Evolutionary conservation across 768 basidiomycete species (phyloP), one percentile per base, ranked within the genome.

Genomic region (Lentinus brumalis): DNA sequence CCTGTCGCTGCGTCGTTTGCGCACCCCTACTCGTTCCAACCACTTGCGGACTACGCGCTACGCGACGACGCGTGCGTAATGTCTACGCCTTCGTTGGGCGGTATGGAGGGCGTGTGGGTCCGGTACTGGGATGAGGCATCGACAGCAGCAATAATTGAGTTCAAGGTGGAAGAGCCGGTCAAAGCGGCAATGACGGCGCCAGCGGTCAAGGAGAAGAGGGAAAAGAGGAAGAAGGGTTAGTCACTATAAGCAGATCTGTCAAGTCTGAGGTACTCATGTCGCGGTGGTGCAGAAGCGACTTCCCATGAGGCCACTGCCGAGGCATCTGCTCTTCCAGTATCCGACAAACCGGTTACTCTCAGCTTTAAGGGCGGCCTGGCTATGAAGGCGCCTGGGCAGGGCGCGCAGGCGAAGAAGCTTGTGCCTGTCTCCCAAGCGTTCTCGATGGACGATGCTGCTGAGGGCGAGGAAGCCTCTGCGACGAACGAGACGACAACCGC

Each of bases 1-100:
- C 91, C 94, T 1, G 91, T 95, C 11, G 95, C 95, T 10, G 88
- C 90, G 8, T 96, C 96, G 14, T 98, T 97, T 73, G 94, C 94
- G 47, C 92, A 95, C 74, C 86, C 91, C 1, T 88, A 92, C 69
- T 93, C 95, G 29, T 97, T 96, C 74, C 88, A 93, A 69, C 88
- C 88, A 26, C 81, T 92, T 26, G 81, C 86, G 21, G 89, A 94
- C 65, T 81, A 87, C 65, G 81, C 89, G 66, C 78, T 85, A 51
- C 84, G 88, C 35, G 92, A 94, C 68, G 92, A 93, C 62, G 84
- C 89, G 12, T 90, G 88, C 63, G 76, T 94, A 44, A 69, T 79
- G 29, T 89, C 90, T 4, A 87, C 91, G 1, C 66, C 79, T 29
- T 83, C 79, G 60, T 78, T 93, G 7, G 92, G 92, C 30, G 89